Evolutionary conservation across 352 stramenopile genomes (phyloP).

Genomic region (Blastocystis sp.): DNA sequence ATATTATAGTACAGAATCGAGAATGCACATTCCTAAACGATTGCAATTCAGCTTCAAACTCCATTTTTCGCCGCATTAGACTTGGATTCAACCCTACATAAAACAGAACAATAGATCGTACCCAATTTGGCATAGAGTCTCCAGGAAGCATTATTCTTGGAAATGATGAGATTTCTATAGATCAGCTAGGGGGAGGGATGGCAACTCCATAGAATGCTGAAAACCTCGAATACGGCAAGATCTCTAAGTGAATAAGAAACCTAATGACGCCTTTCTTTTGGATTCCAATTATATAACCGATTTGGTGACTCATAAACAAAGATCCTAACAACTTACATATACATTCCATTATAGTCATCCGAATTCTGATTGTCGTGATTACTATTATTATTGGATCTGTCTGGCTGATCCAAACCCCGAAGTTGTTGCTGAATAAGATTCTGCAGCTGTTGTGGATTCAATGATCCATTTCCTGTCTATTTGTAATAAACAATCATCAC

Average conservation of each 20-base stretch:
- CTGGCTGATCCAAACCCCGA: not conserved
- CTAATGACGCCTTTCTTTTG: not conserved
- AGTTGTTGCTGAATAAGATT: conserved; percentile 2
- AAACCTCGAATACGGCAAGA: not conserved
- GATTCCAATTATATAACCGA: not conserved
- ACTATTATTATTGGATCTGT: not conserved
- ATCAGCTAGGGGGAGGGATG: not conserved
- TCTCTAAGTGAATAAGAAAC: not conserved
- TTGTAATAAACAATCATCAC: not conserved
- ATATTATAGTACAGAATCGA: not conserved
- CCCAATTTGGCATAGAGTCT: not conserved
- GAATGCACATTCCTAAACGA: not conserved
- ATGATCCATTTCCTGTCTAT: not conserved
- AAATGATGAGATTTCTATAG: not conserved
- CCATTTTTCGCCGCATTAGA: not conserved
- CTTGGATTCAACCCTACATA: not conserved
- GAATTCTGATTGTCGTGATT: not conserved
- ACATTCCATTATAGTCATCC: conserved; percentile 49
- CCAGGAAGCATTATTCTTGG: not conserved
- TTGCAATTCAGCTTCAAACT: not conserved
- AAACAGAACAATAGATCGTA: not conserved
- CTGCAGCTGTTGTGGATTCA: not conserved
- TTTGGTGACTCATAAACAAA: not conserved
- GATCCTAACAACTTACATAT: not conserved
- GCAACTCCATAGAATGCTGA: not conserved